Evolutionary conservation across 345 rosid genomes (phyloP), one percentile per base, ranked within the genome.

Genomic region (Murraya paniculata): DNA sequence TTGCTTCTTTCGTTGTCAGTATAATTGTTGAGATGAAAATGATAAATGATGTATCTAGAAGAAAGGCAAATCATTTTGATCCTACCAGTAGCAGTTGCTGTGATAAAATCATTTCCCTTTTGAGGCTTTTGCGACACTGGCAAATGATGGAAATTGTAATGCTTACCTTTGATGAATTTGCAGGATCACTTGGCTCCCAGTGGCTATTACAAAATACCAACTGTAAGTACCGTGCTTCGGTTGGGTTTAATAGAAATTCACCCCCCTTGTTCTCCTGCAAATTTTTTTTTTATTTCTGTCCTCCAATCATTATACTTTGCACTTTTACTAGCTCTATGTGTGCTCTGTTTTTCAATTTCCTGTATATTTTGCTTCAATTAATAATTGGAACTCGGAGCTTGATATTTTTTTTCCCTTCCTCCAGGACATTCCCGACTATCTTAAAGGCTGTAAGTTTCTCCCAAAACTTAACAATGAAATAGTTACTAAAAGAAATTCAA

Each of bases 151-250:
- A 57, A 35, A 36, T 78, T 80, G 62, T 39, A 11, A 50, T 67
- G 1, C 62, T 5, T 64, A 21, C 57, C 27, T 65, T 82, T 74
- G 45, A 68, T 80, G 68, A 64, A 64, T 85, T 92, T 86, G 84
- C 95, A 93, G 97, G 92, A 95, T 84, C 98, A 95, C 80, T 77
- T 95, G 84, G 98, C 97, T 82, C 97, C 98, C 72, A 88, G 93
- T 50, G 89, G 89, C 68, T 95, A 88, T 79, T 28, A 89, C 71
- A 93, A 95, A 84, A 91, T 93, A 80, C 97, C 97, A 4, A 93
- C 95, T 9, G 95, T 92, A 61, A 92, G 97, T 87, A 74, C 24
- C 10, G 24, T 65, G 11, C 55, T 74, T 72, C 67, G 9, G 19
- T 30, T 73, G n/a, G 2, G 18, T 14, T 72, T 50, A 62, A 45